phyloP scores from a whole-genome alignment of 129 eudicot species.

The Lactuca saligna region DNA sequence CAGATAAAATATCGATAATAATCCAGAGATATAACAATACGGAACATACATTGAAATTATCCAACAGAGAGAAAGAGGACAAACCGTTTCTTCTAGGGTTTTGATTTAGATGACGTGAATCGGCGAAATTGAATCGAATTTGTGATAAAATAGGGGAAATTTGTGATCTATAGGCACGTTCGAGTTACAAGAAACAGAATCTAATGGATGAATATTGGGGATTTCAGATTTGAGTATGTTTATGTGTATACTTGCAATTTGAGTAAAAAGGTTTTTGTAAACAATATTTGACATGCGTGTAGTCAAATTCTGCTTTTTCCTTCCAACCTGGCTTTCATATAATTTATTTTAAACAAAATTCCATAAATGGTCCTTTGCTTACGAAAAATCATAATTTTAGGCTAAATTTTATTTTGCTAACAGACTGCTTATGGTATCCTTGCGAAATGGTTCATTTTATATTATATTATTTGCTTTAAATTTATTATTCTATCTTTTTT shows the following conservation, averaged over 20 bases:
- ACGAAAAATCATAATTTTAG: too few relatives aligned
- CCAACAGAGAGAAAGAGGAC: constrained; percentile 14
- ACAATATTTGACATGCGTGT: neutral
- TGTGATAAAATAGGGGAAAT: neutral
- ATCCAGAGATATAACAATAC: neutral
- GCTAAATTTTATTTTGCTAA: too few relatives aligned
- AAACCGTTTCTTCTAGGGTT: constrained; percentile 25
- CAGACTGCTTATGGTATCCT: too few relatives aligned
- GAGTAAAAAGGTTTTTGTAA: neutral
- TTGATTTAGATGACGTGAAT: constrained; percentile 2
- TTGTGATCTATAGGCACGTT: constrained; percentile 6
- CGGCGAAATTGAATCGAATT: constrained; percentile 8
- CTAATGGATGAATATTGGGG: constrained; percentile 10
- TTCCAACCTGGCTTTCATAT: too few relatives aligned
- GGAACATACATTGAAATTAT: constrained; percentile 13
- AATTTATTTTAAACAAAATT: too few relatives aligned
- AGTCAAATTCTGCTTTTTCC: neutral
- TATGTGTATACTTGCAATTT: neutral
- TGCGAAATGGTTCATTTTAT: too few relatives aligned
- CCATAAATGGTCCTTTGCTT: too few relatives aligned
- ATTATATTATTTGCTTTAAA: too few relatives aligned
- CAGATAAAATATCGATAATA: constrained; percentile 3
- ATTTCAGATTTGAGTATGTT: constrained; percentile 26
- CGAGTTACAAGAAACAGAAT: constrained; percentile 2
- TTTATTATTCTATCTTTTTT: too few relatives aligned